Conservation (phyloP, 129 eudicot species). For the Helianthus annuus region DNA sequence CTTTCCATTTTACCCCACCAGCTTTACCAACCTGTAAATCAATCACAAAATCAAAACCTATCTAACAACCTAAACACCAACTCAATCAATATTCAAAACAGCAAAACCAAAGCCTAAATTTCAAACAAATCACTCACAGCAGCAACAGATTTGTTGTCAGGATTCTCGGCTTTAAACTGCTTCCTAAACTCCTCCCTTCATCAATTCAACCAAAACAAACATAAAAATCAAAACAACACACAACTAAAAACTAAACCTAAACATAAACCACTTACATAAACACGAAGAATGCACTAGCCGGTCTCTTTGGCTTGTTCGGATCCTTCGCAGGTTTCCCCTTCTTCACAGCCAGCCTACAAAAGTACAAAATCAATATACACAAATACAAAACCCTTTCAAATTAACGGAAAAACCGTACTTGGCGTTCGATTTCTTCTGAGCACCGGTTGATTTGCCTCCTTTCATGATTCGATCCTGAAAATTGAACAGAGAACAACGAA, state of each 20-base stretch:
- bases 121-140: constrained; percentile 45
- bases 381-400: constrained; percentile 3
- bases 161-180: constrained; percentile 61
- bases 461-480: constrained; percentile 47
- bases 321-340: constrained; percentile 67
- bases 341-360: constrained; percentile 67
- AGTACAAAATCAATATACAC: background rate
- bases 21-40: constrained; percentile 78
- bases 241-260: background rate
- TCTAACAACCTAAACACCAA: background rate
- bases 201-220: background rate
- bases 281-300: constrained; percentile 85
- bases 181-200: constrained; percentile 75
- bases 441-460: constrained; percentile 59
- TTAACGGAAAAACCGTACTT: constrained; percentile 22
- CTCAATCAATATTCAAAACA: background rate
- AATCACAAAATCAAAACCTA: background rate
- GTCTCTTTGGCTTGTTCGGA: constrained; percentile 95
- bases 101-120: background rate
- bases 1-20: constrained; percentile 80
- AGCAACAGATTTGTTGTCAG: constrained; percentile 73
- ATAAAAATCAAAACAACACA: background rate
- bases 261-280: constrained; percentile 48
- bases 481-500: background rate
- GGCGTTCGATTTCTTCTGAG: constrained; percentile 35